A percentile compares a stretch with the other conserved stretches of the same genome.
phyloP scores from a whole-genome alignment of 495 filamentous ascomycete species.

The Penicillium soppii region DNA sequence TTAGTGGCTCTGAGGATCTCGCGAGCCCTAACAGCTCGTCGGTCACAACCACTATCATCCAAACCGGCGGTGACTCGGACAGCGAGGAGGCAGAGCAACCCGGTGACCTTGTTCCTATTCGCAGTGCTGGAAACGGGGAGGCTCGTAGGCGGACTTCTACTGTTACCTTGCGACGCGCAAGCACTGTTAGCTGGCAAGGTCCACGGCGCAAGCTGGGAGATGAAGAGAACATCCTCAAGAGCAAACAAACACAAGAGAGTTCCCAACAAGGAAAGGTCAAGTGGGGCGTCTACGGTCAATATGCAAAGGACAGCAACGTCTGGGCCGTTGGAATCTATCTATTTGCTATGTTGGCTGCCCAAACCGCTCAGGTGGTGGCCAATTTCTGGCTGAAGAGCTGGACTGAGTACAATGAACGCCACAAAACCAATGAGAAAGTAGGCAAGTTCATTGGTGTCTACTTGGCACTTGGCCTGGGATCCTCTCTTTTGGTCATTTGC shows the following conservation, averaged over 20 bases:
- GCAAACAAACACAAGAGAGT: conserved; percentile 81
- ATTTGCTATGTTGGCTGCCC: conserved; percentile 70
- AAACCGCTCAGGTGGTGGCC: conserved; percentile 76
- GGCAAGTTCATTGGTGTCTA: conserved; percentile 95
- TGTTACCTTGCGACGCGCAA: conserved; percentile 81
- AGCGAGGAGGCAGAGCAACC: conserved; percentile 74
- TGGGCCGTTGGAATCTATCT: conserved; percentile 81
- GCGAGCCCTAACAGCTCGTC: conserved; percentile 51
- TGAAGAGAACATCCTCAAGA: conserved; percentile 76
- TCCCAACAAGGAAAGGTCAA: conserved; percentile 95
- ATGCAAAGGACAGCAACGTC: conserved; percentile 91
- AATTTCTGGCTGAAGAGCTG: conserved; percentile 93
- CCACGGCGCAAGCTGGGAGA: conserved; percentile 79
- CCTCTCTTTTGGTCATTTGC: conserved; percentile 77
- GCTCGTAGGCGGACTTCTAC: conserved; percentile 63
- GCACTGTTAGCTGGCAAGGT: conserved; percentile 84
- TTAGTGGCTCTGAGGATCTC: conserved; percentile 53
- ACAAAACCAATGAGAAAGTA: conserved; percentile 66
- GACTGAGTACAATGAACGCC: conserved; percentile 72
- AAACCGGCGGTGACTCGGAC: conserved; percentile 53
- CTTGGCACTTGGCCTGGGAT: conserved; percentile 90
- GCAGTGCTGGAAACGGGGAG: conserved; percentile 32
- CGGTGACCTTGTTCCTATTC: conserved; percentile 70
- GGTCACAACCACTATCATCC: conserved; percentile 53
- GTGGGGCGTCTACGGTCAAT: conserved; percentile 86